phyloP scores from a whole-genome alignment of 768 basidiomycete genomes.

The Russula virescens region DNA sequence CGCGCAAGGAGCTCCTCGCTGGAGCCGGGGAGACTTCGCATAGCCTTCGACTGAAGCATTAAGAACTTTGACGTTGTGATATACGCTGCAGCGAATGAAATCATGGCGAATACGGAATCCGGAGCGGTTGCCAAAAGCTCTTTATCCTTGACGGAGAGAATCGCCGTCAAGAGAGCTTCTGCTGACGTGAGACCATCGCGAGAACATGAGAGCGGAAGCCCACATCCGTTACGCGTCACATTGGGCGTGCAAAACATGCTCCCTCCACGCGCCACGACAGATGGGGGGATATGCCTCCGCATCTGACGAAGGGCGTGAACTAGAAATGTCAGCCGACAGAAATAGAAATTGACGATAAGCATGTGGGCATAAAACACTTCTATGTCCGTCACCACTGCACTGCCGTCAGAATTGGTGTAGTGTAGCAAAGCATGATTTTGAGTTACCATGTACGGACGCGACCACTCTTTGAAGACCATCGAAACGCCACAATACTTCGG shows the following conservation, averaged over 20 bases:
- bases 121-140: slow-evolving; percentile 38
- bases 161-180: slow-evolving; percentile 34
- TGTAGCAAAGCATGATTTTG: not conserved
- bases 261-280: not conserved
- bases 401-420: slow-evolving; percentile 24
- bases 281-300: slow-evolving; percentile 19
- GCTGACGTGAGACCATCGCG: slow-evolving; percentile 36
- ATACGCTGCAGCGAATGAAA: slow-evolving; percentile 40
- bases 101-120: slow-evolving; percentile 38
- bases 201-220: slow-evolving; percentile 35
- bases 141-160: slow-evolving; percentile 33
- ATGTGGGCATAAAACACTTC: slow-evolving; percentile 41
- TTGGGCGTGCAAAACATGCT: slow-evolving; percentile 9
- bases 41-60: slow-evolving; percentile 10
- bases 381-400: slow-evolving; percentile 38
- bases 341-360: slow-evolving; percentile 37
- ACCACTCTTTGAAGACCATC: slow-evolving; percentile 23
- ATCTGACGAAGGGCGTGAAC: slow-evolving; percentile 34
- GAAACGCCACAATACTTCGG: slow-evolving; percentile 19
- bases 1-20: slow-evolving; percentile 21
- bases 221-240: slow-evolving; percentile 10
- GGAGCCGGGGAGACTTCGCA: slow-evolving; percentile 13
- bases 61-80: slow-evolving; percentile 40
- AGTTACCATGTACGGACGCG: slow-evolving; percentile 14
- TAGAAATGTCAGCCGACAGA: slow-evolving; percentile 36